Evolutionary conservation across 805 yeast genomes (phyloP).

Genomic region (Lipomyces yamanashiensis): DNA sequence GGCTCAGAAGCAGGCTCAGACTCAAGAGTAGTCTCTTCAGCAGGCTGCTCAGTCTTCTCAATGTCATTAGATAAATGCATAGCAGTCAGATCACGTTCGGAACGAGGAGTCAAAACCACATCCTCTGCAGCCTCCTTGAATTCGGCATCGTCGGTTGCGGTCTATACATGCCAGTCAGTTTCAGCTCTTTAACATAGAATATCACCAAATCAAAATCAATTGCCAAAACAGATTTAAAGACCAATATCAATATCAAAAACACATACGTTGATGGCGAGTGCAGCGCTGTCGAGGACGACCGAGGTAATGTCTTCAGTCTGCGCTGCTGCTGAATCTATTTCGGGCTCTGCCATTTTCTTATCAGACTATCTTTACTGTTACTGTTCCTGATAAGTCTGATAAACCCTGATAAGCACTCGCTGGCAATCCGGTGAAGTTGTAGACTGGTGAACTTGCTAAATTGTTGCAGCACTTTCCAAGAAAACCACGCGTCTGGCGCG

Average conservation of each 20-base stretch:
- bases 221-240: neutral
- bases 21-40: neutral
- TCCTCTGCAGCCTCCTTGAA: conserved; percentile 26
- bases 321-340: neutral
- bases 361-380: neutral
- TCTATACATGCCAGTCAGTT: neutral
- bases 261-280: neutral
- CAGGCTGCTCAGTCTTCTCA: conserved; percentile 1
- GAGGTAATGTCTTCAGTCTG: neutral
- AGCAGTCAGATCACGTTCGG: conserved; percentile 26
- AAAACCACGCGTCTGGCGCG: neutral
- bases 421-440: too few relatives aligned
- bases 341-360: neutral
- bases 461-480: neutral
- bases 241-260: neutral
- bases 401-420: too few relatives aligned
- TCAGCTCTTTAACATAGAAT: neutral
- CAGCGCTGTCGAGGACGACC: neutral
- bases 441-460: too few relatives aligned
- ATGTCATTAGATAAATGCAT: neutral
- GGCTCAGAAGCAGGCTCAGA: neutral
- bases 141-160: conserved; percentile 19
- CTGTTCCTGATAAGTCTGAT: neutral
- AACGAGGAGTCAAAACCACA: conserved; percentile 1
- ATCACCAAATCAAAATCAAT: neutral